phyloP scores from a whole-genome alignment of 352 stramenopile species.

The Phytophthora hibernalis region DNA sequence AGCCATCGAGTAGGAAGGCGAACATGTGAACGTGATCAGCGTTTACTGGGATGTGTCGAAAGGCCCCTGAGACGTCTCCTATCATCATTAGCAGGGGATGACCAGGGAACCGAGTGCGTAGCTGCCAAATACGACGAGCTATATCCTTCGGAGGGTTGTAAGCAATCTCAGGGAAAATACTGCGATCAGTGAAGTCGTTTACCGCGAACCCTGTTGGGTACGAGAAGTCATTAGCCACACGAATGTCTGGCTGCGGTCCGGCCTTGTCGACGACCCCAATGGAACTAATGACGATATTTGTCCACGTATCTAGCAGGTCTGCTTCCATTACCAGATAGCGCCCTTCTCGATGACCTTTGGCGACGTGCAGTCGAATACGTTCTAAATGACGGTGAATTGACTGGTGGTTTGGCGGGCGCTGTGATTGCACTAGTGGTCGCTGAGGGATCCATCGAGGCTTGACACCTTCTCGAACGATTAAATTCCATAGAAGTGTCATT shows the following conservation, averaged over 20 bases:
- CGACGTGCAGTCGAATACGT: neutral
- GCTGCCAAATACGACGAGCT: neutral
- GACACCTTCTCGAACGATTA: constrained; percentile 1
- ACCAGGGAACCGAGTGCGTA: neutral
- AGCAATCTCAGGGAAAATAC: neutral
- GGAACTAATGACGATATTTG: constrained; percentile 4
- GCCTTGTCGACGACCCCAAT: constrained; percentile 1
- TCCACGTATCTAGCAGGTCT: neutral
- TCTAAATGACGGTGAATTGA: neutral
- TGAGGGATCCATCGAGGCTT: neutral
- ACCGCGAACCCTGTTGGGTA: neutral
- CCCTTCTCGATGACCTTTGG: constrained; percentile 5
- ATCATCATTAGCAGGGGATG: constrained; percentile 8
- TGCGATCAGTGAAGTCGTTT: constrained; percentile 13
- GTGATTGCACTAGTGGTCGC: neutral
- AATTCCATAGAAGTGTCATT: neutral
- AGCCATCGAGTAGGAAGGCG: neutral
- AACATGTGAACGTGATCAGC: constrained; percentile 2
- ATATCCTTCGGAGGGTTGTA: neutral
- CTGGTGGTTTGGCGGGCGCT: neutral
- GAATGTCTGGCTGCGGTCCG: neutral
- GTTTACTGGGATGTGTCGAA: neutral
- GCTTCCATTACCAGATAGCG: constrained; percentile 7
- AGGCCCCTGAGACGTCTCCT: neutral
- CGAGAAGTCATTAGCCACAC: constrained; percentile 7